These are phyloP conservation scores for Podaxis sp. DNA, from an alignment of 768 basidiomycete genomes.

Conservation along the genomic window DNA sequence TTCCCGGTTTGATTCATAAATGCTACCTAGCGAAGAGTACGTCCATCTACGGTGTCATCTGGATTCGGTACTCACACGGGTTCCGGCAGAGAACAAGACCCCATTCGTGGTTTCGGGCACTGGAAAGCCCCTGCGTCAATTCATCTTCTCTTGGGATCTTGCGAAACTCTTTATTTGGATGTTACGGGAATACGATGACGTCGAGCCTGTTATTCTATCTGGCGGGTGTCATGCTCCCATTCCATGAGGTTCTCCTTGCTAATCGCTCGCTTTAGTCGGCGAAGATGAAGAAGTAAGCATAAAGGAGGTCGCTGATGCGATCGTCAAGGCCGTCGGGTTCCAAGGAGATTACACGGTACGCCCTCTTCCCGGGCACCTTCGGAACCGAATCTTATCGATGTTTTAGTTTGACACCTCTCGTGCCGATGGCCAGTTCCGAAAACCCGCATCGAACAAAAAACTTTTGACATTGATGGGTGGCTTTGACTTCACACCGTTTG, in stretches of 20 bases:
- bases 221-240: conserved; percentile 39
- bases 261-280: conserved; percentile 51
- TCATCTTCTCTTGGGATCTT: conserved; percentile 95
- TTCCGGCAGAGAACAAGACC: conserved; percentile 63
- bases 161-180: conserved; percentile 95
- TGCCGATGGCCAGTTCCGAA: conserved; percentile 94
- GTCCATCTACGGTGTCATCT: conserved; percentile 7
- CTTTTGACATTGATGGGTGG: conserved; percentile 70
- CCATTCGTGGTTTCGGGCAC: conserved; percentile 88
- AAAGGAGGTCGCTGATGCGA: conserved; percentile 85
- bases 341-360: conserved; percentile 70
- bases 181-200: conserved; percentile 85
- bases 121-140: conserved; percentile 93
- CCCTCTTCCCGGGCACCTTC: conserved; percentile 7
- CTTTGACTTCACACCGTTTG: conserved; percentile 92
- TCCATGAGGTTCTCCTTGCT: background rate
- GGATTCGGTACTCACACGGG: background rate
- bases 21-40: conserved; percentile 89
- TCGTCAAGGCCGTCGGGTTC: conserved; percentile 82
- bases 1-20: conserved; percentile 91
- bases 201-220: conserved; percentile 91
- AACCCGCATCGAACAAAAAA: conserved; percentile 93
- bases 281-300: conserved; percentile 96
- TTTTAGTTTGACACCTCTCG: conserved; percentile 77
- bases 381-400: background rate